Conservation (phyloP, 805 yeast species). For the Saccharomycopsis fodiens region DNA sequence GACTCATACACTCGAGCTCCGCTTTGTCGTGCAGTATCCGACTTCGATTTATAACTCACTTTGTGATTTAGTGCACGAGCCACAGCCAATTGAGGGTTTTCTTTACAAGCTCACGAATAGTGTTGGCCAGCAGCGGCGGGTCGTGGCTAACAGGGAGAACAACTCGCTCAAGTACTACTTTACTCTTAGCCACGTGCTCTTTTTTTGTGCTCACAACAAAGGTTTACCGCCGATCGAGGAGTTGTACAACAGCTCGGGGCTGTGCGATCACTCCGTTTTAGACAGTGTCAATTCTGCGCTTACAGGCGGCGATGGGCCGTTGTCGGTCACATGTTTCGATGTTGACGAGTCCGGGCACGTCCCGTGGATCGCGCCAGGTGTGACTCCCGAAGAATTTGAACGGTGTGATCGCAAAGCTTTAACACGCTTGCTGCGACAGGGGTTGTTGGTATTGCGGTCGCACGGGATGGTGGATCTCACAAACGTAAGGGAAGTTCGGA, state of each 20-base stretch:
- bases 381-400: slow-evolving; percentile 34
- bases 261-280: slow-evolving; percentile 26
- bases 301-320: slow-evolving; percentile 30
- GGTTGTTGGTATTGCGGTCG: slow-evolving; percentile 47
- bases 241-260: slow-evolving; percentile 16
- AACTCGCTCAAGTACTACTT: slow-evolving; percentile 49
- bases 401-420: slow-evolving; percentile 49
- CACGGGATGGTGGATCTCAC: slow-evolving; percentile 53
- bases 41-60: slow-evolving; percentile 22
- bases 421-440: slow-evolving; percentile 58
- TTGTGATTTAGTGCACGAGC: slow-evolving; percentile 37
- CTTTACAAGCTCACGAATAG: slow-evolving; percentile 30
- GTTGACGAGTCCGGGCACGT: slow-evolving; percentile 45
- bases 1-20: slow-evolving; percentile 53
- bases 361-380: slow-evolving; percentile 47
- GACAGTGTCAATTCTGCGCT: slow-evolving; percentile 23
- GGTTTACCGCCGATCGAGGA: slow-evolving; percentile 58
- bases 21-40: slow-evolving; percentile 39
- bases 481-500: background rate
- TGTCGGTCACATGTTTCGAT: slow-evolving; percentile 17
- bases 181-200: slow-evolving; percentile 53
- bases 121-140: slow-evolving; percentile 47
- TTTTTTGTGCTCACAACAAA: slow-evolving; percentile 45
- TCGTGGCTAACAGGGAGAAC: slow-evolving; percentile 28
- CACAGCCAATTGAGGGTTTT: slow-evolving; percentile 78